A percentile compares a stretch with the other conserved stretches of the same genome.
These are phyloP conservation scores for Fusarium siculi DNA, from an alignment of 2,329 filamentous ascomycete genomes.

Conservation along the genomic window DNA sequence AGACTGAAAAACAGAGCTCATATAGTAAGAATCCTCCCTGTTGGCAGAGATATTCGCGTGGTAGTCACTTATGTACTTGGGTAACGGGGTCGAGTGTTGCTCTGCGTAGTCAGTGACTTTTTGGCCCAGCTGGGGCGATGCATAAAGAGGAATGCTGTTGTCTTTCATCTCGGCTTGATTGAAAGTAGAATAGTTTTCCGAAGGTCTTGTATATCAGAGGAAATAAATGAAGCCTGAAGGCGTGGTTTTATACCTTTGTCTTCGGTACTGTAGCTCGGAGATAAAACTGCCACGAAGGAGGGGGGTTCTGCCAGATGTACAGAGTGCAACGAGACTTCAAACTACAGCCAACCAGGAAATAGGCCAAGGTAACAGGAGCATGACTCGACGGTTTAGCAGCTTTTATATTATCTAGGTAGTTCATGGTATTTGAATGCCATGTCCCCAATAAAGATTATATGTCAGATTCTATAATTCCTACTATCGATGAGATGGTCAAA, in stretches of 20 bases:
- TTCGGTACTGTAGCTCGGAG: conserved; percentile 29
- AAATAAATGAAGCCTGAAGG: not conserved
- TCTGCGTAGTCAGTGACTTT: conserved; percentile 57
- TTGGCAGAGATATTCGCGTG: conserved; percentile 48
- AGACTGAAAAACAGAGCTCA: conserved; percentile 56
- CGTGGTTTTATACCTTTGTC: conserved; percentile 4
- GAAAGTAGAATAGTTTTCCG: not conserved
- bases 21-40: conserved; percentile 48
- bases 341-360: not conserved
- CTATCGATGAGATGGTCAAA: not conserved
- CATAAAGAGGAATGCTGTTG: conserved; percentile 54
- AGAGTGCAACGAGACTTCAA: not conserved
- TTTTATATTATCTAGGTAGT: not conserved
- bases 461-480: not conserved
- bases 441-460: not conserved
- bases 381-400: not conserved
- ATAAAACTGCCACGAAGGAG: conserved; percentile 9
- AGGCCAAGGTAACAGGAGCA: not conserved
- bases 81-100: conserved; percentile 55
- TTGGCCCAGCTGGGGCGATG: conserved; percentile 53
- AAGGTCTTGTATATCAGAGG: not conserved
- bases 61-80: conserved; percentile 55
- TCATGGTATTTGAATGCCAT: not conserved
- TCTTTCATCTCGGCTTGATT: conserved; percentile 52
- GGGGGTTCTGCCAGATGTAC: not conserved